Base-by-base conservation (phyloP, 495 filamentous ascomycete species). In the Xylaria bambusicola region DNA sequence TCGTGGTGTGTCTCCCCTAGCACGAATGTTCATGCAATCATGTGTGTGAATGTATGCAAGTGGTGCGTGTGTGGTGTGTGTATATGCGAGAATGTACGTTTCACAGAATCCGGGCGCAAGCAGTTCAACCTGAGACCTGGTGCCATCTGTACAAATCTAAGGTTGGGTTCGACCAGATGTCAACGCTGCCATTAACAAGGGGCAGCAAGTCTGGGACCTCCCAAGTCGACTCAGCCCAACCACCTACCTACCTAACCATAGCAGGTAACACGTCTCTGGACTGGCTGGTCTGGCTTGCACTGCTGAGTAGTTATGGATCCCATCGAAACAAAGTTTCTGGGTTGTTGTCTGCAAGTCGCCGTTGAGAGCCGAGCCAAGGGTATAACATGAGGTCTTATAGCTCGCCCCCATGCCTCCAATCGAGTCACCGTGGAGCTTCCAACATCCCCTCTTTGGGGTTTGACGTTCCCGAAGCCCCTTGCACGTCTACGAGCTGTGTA, bases 351-450 rank as follows among this genome's bases (percentile, higher is more conserved):
- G 68, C 68, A 70, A 45, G 55, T 58, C 61, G 63, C 68, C 68
- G 68, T 68, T 44, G 65, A 61, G 35, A 67, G 65, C 63, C 65
- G 63, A 67, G 64, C 44, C 52, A 53, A 48, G 61, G 57, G 52
- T 68, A 70, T 70, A 70, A 66, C 58, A 70, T 65, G 68, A 68
- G 65, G 65, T 62, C 38, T 41, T 68, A 70, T 70, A 66, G 49
- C 61, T 61, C 51, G 29, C 29, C 60, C 60, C 59, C 20, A 40
- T 41, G 26, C 23, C n/a, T 58, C 55, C 41, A 31, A 51, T 62
- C 63, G 45, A 51, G 35, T 50, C 54, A 49, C 26, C 51, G 36
- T 40, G 23, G 40, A 58, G 44, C 48, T 29, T 20, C 55, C 35
- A 35, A 54, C 38, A 58, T 61, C 57, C 56, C 56, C 55, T 59